Conservation (phyloP, 2,329 filamentous ascomycete species). For the Hypoxylon sp. region DNA sequence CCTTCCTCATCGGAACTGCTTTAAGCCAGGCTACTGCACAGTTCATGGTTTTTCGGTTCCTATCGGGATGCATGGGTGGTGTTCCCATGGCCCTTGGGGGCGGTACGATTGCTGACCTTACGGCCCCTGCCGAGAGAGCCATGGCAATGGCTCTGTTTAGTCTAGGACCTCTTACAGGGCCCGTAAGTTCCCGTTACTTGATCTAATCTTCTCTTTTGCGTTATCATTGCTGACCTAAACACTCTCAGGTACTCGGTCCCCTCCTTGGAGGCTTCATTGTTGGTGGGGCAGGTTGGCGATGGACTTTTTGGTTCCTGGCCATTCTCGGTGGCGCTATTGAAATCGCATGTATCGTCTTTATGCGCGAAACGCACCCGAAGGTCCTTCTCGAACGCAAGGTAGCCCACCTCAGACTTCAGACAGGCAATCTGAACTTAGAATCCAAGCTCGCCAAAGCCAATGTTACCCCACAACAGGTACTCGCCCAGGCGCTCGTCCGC, state of each 20-base stretch:
- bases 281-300: conserved; percentile 56
- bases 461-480: conserved; percentile 30
- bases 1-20: conserved; percentile 64
- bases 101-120: conserved; percentile 76
- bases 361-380: conserved; percentile 57
- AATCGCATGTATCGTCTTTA: conserved; percentile 54
- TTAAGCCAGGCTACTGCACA: conserved; percentile 64
- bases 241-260: conserved; percentile 49
- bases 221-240: not conserved
- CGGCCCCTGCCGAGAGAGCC: conserved; percentile 64
- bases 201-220: not conserved
- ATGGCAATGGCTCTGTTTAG: conserved; percentile 62
- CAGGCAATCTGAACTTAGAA: conserved; percentile 63
- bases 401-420: conserved; percentile 59
- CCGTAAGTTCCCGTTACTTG: conserved; percentile 43
- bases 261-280: conserved; percentile 56
- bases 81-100: conserved; percentile 76
- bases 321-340: conserved; percentile 53
- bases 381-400: conserved; percentile 57
- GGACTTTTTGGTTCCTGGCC: conserved; percentile 58
- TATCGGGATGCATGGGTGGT: conserved; percentile 74
- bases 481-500: conserved; percentile 47
- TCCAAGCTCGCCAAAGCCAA: conserved; percentile 59
- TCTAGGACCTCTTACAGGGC: conserved; percentile 55
- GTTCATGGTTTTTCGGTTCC: conserved; percentile 72